These are phyloP conservation scores for Ambrosia hybrid DNA, from an alignment of 140 eudicot species.

Conservation along the genomic window DNA sequence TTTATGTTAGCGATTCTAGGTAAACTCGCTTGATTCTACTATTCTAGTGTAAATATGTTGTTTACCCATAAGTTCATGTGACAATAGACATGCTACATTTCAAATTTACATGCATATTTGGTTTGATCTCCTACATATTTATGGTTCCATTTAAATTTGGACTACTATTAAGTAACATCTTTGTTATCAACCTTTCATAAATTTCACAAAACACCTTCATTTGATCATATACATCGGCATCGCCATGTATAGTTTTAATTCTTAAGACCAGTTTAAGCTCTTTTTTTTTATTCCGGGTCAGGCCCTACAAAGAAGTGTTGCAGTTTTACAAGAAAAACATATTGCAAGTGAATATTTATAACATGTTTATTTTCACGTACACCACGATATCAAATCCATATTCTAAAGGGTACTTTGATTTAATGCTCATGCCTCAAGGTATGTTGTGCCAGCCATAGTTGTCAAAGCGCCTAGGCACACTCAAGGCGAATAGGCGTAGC, in stretches of 20 bases:
- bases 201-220: neutral
- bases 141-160: neutral
- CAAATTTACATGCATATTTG: neutral
- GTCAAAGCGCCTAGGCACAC: too few species aligned
- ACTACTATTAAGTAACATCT: neutral
- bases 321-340: neutral
- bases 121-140: neutral
- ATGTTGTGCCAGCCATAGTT: neutral
- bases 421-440: conserved; percentile 26
- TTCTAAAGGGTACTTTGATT: conserved; percentile 61
- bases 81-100: neutral
- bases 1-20: neutral
- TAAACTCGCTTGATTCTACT: too few species aligned
- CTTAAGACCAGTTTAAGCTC: too few species aligned
- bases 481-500: too few species aligned
- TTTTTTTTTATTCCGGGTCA: too few species aligned
- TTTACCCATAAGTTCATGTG: conserved; percentile 67
- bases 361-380: conserved; percentile 48
- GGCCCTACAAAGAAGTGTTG: too few species aligned
- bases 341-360: neutral
- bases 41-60: too few species aligned
- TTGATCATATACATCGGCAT: neutral
- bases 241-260: too few species aligned
- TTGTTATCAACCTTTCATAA: neutral
- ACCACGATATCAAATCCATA: conserved; percentile 90